Conservation (phyloP, 2,329 filamentous ascomycete genomes). For the Ascochyta koolunga region DNA sequence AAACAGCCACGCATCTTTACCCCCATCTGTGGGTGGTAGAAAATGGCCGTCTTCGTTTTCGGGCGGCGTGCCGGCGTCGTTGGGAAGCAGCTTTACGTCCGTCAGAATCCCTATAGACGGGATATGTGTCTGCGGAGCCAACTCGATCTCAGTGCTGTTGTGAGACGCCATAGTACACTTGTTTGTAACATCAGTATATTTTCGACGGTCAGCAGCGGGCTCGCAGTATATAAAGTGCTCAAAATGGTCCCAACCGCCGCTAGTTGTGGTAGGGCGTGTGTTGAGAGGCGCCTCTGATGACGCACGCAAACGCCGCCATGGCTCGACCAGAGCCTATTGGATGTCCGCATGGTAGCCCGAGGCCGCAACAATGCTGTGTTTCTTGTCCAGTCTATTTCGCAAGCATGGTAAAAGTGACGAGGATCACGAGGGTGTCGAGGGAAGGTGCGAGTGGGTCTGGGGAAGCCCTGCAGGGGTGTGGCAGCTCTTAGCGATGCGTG, state of each 20-base stretch:
- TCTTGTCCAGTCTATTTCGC: too few species aligned
- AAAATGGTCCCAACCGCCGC: neutral
- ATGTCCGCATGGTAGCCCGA: too few species aligned
- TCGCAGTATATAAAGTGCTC: neutral
- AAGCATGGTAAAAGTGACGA: neutral
- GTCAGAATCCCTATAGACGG: slow-evolving; percentile 10
- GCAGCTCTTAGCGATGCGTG: slow-evolving; percentile 15
- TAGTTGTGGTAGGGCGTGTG: slow-evolving; percentile 12
- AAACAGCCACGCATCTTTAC: slow-evolving; percentile 40
- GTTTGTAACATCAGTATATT: neutral
- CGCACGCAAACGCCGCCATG: neutral
- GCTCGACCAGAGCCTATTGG: neutral
- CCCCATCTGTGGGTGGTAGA: slow-evolving; percentile 37
- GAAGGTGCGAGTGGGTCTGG: slow-evolving; percentile 6
- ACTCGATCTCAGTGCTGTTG: slow-evolving; percentile 20
- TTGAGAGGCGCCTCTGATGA: neutral
- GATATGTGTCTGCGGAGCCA: slow-evolving; percentile 20
- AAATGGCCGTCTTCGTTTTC: slow-evolving; percentile 33
- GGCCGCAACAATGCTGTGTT: too few species aligned
- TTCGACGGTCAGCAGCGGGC: neutral
- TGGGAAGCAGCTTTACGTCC: slow-evolving; percentile 25
- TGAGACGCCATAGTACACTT: slow-evolving; percentile 24
- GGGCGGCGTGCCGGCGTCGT: slow-evolving; percentile 3
- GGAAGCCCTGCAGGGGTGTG: slow-evolving; percentile 13
- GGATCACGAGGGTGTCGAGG: neutral